Conservation (phyloP, 176 grass and related monocot genomes). For the Thalia dealbata region DNA sequence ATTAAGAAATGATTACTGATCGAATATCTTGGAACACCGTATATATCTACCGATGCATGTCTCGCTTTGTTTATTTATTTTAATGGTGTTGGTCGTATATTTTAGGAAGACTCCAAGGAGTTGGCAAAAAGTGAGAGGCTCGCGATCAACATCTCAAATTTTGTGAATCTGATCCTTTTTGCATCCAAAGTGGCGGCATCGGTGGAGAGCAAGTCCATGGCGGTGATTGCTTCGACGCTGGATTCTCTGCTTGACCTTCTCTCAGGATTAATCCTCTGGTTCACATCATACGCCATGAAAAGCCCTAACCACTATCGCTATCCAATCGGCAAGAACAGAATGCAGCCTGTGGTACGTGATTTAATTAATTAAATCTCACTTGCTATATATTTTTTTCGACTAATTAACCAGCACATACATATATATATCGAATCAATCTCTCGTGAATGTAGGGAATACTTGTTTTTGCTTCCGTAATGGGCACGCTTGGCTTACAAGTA, state of each 20-base stretch:
- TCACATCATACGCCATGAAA: conserved; percentile 68
- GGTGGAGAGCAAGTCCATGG: conserved; percentile 49
- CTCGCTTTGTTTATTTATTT: not conserved
- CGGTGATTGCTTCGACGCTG: conserved; percentile 80
- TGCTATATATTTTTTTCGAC: no score
- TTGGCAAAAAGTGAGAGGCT: conserved; percentile 48
- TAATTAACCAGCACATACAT: no score
- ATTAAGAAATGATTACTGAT: no score
- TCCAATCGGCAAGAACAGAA: conserved; percentile 86
- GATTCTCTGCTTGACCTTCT: conserved; percentile 85
- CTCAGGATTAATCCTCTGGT: conserved; percentile 91
- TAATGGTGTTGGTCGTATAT: not conserved
- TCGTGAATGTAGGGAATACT: conserved; percentile 57
- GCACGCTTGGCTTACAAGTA: conserved; percentile 77
- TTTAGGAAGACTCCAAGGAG: conserved; percentile 58
- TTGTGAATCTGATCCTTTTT: conserved; percentile 74
- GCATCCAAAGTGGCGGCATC: conserved; percentile 65
- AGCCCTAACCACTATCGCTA: conserved; percentile 82
- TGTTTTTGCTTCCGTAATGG: conserved; percentile 92
- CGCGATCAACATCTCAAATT: conserved; percentile 70
- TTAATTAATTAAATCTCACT: no score
- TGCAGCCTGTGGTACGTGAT: conserved; percentile 83
- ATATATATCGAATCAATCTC: no score
- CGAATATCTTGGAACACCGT: not conserved
- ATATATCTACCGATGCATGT: not conserved